phyloP scores from a whole-genome alignment of 306 rosid species.

The Prunus padus region DNA sequence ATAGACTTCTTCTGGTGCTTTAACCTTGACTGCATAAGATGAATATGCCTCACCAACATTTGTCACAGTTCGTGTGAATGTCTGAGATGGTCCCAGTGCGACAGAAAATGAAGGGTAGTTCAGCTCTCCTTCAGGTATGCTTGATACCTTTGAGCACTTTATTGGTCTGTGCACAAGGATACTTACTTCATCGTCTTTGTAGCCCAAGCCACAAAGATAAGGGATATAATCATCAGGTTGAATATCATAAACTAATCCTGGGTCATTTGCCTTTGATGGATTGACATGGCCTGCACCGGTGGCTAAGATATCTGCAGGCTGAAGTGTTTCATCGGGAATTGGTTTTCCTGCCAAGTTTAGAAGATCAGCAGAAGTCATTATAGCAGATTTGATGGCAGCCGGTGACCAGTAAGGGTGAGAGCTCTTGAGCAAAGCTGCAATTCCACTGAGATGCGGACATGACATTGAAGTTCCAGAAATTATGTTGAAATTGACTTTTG shows the following conservation, averaged over 20 bases:
- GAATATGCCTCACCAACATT: constrained; percentile 62
- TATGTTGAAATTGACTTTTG: constrained; percentile 54
- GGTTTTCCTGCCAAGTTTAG: constrained; percentile 29
- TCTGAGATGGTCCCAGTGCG: constrained; percentile 49
- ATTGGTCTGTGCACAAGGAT: constrained; percentile 40
- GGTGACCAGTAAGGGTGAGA: constrained; percentile 80
- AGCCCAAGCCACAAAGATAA: constrained; percentile 69
- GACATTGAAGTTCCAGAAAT: constrained; percentile 80
- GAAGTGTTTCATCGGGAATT: constrained; percentile 52
- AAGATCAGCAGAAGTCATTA: constrained; percentile 62
- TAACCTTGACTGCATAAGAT: constrained; percentile 37
- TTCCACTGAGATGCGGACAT: constrained; percentile 83
- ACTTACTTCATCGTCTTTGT: constrained; percentile 44
- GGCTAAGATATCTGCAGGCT: constrained; percentile 62
- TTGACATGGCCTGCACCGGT: constrained; percentile 73
- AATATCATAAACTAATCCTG: constrained; percentile 66
- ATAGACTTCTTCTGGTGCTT: constrained; percentile 52
- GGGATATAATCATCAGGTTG: constrained; percentile 67
- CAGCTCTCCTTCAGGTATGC: constrained; percentile 66
- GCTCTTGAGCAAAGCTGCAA: constrained; percentile 73
- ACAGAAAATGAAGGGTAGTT: constrained; percentile 73
- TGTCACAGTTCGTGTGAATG: constrained; percentile 71
- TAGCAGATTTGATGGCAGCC: constrained; percentile 78
- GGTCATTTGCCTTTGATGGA: constrained; percentile 68
- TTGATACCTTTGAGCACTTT: constrained; percentile 48